phyloP scores from a whole-genome alignment of 2,329 filamentous ascomycete species.

The Blastomyces silverae region DNA sequence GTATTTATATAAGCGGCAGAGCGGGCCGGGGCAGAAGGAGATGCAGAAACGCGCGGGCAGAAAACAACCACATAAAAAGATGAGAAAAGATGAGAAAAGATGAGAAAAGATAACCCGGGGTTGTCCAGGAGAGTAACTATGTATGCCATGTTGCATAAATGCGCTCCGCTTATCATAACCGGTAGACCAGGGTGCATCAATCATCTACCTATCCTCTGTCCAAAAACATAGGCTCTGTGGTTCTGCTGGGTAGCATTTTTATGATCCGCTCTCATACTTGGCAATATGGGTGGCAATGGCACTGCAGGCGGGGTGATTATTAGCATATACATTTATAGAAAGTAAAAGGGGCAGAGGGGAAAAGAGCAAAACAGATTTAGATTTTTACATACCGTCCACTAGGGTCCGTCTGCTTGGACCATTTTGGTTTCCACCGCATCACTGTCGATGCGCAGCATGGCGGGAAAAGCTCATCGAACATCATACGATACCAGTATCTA shows the following conservation, averaged over 20 bases:
- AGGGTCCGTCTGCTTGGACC: slow-evolving; percentile 93
- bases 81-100: too few relatives aligned
- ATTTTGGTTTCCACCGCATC: slow-evolving; percentile 93
- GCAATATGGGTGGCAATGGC: slow-evolving; percentile 68
- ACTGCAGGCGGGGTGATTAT: slow-evolving; percentile 40
- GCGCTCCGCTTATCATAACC: neutral
- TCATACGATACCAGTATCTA: slow-evolving; percentile 91
- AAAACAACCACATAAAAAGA: neutral
- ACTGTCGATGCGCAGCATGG: slow-evolving; percentile 85
- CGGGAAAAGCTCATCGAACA: slow-evolving; percentile 99
- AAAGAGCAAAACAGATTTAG: neutral
- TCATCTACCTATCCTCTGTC: neutral
- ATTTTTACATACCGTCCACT: slow-evolving; percentile 73
- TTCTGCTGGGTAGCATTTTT: neutral
- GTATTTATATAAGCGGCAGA: neutral
- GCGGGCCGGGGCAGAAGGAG: neutral
- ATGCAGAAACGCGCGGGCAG: neutral
- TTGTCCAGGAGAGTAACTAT: neutral
- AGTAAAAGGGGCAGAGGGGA: neutral
- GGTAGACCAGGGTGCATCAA: neutral
- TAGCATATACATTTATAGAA: slow-evolving; percentile 14
- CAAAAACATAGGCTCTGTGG: neutral
- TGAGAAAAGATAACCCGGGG: neutral
- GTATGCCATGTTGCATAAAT: neutral
- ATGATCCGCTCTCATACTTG: slow-evolving; percentile 56